Evolutionary conservation across 352 stramenopile species (phyloP), one percentile per base, ranked within the genome.

Genomic region (Phytophthora pistaciae): DNA sequence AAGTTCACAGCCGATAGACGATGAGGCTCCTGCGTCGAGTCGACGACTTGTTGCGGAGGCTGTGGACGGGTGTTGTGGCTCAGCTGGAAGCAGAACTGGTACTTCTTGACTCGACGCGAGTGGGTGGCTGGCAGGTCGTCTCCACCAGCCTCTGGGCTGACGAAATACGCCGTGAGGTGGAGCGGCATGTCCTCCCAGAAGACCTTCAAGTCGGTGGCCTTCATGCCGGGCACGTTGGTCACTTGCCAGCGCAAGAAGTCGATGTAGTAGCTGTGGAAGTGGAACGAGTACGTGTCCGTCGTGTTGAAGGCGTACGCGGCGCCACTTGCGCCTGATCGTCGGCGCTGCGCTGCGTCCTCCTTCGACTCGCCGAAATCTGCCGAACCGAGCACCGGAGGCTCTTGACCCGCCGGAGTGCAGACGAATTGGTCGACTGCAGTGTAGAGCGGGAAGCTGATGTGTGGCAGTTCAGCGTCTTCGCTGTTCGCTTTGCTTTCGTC

Each of bases 211-310:
- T 79, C 74, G 3, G 72, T 77, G 33, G 85, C 69, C 11, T 78
- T 76, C 61, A 92, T 77, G 0, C 85, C 82, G 0, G 85, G 85
- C 3, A 92, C 66, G 25, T 84, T 81, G 14, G 84, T 72, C 21
- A 91, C 50, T 36, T 87, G 69, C 85, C 85, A 92, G 7, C 59
- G 70, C 5, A 66, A 52, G 53, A 92, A 92, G 55, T 92, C 83
- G 64, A 92, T 84, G 56, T 90, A 92, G 54, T 82, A 89, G 63
- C 79, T 90, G 67, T 91, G 84, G 61, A 92, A 91, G 53, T 90
- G 82, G 68, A 92, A 90, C 33, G 83, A 90, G 60, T 92, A 92
- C 59, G 83, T 90, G 70, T 86, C 79, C 23, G 49, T 71, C 9
- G 84, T 89, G 63, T 88, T 87, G 79, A 86, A 91, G 56, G 72